phyloP scores from a whole-genome alignment of 345 rosid genomes.

The Salix koriyanagi region DNA sequence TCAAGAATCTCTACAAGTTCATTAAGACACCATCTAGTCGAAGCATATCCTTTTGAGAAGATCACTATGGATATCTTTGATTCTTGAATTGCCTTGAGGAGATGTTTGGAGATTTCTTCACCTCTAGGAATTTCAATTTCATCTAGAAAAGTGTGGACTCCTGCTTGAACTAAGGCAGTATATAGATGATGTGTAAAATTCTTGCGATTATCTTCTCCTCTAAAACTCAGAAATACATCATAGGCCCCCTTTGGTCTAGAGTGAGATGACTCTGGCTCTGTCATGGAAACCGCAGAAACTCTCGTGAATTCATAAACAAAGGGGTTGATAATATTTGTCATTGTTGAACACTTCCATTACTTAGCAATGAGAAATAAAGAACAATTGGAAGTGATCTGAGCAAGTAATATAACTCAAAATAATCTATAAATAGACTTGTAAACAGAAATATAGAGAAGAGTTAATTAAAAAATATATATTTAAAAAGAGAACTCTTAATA shows the following conservation, averaged over 20 bases:
- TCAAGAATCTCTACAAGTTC: background rate
- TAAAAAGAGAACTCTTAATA: too few relatives aligned
- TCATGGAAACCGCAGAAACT: background rate
- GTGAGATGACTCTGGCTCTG: background rate
- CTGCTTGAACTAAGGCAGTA: background rate
- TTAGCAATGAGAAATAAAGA: too few relatives aligned
- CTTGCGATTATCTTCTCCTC: background rate
- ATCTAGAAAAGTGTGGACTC: background rate
- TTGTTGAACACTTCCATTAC: too few relatives aligned
- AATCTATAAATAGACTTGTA: too few relatives aligned
- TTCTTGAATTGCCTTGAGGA: background rate
- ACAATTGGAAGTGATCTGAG: too few relatives aligned
- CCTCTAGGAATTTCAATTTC: background rate
- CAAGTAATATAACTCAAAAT: too few relatives aligned
- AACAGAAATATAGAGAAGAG: too few relatives aligned
- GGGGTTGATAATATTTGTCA: too few relatives aligned
- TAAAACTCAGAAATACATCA: background rate
- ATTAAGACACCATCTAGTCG: background rate
- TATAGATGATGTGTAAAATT: background rate
- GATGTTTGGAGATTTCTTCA: background rate
- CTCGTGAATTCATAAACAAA: too few relatives aligned
- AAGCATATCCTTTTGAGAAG: background rate
- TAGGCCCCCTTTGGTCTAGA: background rate
- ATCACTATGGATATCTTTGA: background rate
- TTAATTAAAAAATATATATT: too few relatives aligned